A percentile compares a stretch with the other conserved stretches of the same genome.
Conservation (phyloP, 768 basidiomycete genomes). For the Trametes coccinea region DNA sequence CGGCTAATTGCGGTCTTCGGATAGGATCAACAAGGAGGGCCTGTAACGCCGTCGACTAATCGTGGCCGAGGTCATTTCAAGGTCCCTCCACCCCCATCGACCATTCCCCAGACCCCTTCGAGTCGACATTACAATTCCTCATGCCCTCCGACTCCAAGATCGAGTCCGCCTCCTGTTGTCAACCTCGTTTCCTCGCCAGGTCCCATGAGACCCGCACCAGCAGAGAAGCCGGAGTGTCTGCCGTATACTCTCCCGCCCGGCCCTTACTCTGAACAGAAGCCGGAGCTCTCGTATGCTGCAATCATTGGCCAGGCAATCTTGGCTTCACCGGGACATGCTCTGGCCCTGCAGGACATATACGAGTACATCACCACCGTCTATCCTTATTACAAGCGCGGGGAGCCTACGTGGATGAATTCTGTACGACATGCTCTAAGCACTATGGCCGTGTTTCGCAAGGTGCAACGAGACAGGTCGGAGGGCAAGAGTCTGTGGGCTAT, state of each 20-base stretch:
- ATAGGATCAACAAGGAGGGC: slow-evolving; percentile 14
- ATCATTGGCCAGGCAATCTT: slow-evolving; percentile 94
- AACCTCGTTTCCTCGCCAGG: slow-evolving; percentile 86
- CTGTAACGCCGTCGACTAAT: slow-evolving; percentile 14
- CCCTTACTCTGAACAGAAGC: slow-evolving; percentile 78
- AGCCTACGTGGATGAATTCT: slow-evolving; percentile 97
- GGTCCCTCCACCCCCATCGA: slow-evolving; percentile 15
- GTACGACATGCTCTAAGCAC: slow-evolving; percentile 96
- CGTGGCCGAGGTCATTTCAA: slow-evolving; percentile 20
- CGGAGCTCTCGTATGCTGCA: slow-evolving; percentile 89
- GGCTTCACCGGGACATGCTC: slow-evolving; percentile 77
- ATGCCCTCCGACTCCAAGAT: slow-evolving; percentile 57
- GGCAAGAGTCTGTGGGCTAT: slow-evolving; percentile 90
- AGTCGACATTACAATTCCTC: slow-evolving; percentile 39
- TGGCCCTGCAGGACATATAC: slow-evolving; percentile 95
- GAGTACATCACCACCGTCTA: slow-evolving; percentile 94
- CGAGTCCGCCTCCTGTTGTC: slow-evolving; percentile 61
- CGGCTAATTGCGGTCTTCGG: not conserved
- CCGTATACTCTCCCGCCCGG: slow-evolving; percentile 83
- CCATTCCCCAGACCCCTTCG: slow-evolving; percentile 24
- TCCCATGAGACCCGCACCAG: slow-evolving; percentile 64
- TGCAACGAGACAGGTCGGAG: slow-evolving; percentile 70
- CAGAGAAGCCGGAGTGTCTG: slow-evolving; percentile 59
- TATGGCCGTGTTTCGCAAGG: slow-evolving; percentile 88
- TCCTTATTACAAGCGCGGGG: slow-evolving; percentile 90